Conservation (phyloP, 73 alveolate species). For the Urostyla sp. region DNA sequence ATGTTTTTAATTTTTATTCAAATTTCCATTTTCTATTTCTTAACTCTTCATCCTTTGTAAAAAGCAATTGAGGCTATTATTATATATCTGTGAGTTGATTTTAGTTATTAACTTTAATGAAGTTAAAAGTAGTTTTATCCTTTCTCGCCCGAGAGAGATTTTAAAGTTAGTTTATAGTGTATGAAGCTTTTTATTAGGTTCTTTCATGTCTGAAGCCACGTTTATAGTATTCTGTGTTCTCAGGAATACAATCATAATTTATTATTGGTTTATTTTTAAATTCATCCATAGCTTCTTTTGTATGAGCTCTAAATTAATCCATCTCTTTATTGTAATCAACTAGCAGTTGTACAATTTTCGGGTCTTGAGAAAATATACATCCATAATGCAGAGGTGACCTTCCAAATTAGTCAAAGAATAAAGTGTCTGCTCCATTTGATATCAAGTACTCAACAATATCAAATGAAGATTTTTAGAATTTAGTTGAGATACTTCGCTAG, state of each 20-base stretch:
- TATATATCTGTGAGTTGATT: too few relatives aligned
- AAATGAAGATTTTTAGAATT: too few relatives aligned
- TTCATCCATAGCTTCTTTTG: conserved; percentile 42
- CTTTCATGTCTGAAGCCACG: too few relatives aligned
- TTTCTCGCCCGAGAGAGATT: too few relatives aligned
- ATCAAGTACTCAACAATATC: conserved; percentile 55
- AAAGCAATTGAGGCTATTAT: too few relatives aligned
- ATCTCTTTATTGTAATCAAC: conserved; percentile 43
- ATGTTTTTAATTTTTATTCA: conserved; percentile 19
- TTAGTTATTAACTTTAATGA: too few relatives aligned
- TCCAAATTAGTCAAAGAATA: conserved; percentile 37
- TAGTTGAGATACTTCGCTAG: too few relatives aligned
- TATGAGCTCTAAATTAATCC: conserved; percentile 39
- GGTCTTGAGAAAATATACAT: conserved; percentile 31
- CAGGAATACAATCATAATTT: conserved; percentile 31
- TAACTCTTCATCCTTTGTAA: conserved; percentile 36
- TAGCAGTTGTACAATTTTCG: conserved; percentile 36
- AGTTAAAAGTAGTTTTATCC: too few relatives aligned
- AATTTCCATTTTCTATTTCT: not conserved
- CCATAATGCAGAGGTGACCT: conserved; percentile 50
- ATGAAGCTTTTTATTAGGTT: too few relatives aligned
- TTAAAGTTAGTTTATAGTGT: too few relatives aligned
- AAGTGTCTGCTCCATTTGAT: conserved; percentile 52
- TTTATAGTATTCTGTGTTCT: too few relatives aligned
- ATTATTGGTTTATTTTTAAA: conserved; percentile 35